These are phyloP conservation scores for Pythium apleroticum DNA, from an alignment of 352 stramenopile genomes.

Conservation along the genomic window DNA sequence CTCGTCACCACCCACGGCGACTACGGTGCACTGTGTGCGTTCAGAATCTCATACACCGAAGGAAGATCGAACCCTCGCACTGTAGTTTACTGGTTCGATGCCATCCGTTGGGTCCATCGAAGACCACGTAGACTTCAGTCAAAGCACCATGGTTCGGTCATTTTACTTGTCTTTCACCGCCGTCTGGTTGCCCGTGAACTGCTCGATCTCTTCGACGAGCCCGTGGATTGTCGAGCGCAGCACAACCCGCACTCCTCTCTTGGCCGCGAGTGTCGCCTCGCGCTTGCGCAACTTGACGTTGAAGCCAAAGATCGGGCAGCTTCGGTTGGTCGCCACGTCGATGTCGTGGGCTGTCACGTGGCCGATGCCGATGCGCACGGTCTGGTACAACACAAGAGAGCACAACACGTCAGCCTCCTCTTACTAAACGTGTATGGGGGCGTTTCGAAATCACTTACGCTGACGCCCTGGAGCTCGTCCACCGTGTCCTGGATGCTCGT, in stretches of 20 bases:
- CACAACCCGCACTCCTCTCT: conserved; percentile 64
- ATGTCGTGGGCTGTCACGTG: conserved; percentile 79
- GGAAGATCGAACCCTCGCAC: no score
- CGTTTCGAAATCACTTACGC: conserved; percentile 32
- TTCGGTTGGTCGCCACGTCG: conserved; percentile 73
- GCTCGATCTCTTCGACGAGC: conserved; percentile 72
- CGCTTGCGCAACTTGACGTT: conserved; percentile 71
- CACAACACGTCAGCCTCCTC: neutral
- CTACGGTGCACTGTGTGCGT: no score
- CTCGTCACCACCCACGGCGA: no score
- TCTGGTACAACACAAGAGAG: conserved; percentile 35
- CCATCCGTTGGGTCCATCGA: no score
- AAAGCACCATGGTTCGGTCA: no score
- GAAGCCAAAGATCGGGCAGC: conserved; percentile 85
- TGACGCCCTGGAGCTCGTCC: conserved; percentile 44
- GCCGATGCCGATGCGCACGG: conserved; percentile 74
- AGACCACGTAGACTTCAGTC: no score
- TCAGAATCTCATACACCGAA: no score
- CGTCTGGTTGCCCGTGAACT: conserved; percentile 13
- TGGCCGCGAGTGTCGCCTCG: conserved; percentile 53
- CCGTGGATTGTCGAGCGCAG: conserved; percentile 72
- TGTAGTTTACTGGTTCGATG: no score
- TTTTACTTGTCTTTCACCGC: neutral
- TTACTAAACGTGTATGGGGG: conserved; percentile 39
- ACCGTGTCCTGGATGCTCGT: conserved; percentile 85